These are phyloP conservation scores for Spathaspora sp. DNA, from an alignment of 805 yeast species.

Conservation along the genomic window DNA sequence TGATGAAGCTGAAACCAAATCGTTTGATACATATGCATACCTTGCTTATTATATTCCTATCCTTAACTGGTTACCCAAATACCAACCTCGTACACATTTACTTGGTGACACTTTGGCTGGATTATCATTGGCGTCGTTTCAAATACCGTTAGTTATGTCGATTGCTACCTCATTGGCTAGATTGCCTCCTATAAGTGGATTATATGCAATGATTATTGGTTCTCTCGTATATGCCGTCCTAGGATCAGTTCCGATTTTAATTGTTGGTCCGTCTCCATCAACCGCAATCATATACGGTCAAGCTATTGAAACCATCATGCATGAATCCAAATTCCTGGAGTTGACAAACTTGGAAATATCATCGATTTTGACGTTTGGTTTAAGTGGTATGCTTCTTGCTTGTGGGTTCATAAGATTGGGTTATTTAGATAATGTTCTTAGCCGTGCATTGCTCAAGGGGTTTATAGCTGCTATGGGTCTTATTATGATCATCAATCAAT, in stretches of 20 bases:
- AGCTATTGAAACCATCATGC: constrained; percentile 45
- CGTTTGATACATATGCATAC: constrained; percentile 22
- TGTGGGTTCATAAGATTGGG: constrained; percentile 77
- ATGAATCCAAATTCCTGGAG: constrained; percentile 34
- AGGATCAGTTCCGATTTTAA: constrained; percentile 85
- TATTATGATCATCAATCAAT: constrained; percentile 61
- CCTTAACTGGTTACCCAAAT: constrained; percentile 28
- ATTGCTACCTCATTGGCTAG: constrained; percentile 83
- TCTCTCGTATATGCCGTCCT: constrained; percentile 74
- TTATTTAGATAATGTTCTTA: constrained; percentile 73
- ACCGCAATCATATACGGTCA: constrained; percentile 81
- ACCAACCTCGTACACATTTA: constrained; percentile 11
- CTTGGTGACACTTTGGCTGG: constrained; percentile 32
- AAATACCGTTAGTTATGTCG: constrained; percentile 49
- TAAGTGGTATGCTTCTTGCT: constrained; percentile 64
- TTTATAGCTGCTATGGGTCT: constrained; percentile 84
- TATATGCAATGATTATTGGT: constrained; percentile 71
- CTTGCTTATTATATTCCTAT: constrained; percentile 30
- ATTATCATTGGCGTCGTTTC: constrained; percentile 29
- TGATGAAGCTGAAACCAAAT: neutral
- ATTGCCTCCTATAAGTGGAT: constrained; percentile 77
- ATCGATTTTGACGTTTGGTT: constrained; percentile 59
- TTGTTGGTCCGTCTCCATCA: constrained; percentile 91
- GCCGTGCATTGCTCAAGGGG: constrained; percentile 74
- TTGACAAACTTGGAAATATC: constrained; percentile 48